Evolutionary conservation across 2,329 filamentous ascomycete species (phyloP).

Genomic region (Aspergillus calidoustus): DNA sequence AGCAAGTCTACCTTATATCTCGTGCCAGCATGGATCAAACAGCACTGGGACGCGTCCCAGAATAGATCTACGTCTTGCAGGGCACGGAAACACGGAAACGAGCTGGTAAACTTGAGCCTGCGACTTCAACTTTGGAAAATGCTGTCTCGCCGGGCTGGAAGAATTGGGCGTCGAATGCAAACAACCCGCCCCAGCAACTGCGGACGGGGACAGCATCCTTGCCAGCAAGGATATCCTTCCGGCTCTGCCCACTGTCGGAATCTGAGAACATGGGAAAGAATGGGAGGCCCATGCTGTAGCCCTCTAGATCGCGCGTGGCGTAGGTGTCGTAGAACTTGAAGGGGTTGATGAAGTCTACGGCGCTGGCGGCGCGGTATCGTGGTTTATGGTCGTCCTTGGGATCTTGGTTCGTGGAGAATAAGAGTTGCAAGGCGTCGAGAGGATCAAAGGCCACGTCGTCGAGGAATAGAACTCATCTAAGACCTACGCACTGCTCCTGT

Average conservation of each 20-base stretch:
- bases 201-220: constrained; percentile 66
- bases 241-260: constrained; percentile 53
- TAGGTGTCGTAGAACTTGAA: constrained; percentile 79
- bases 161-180: constrained; percentile 51
- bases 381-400: constrained; percentile 54
- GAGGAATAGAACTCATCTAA: constrained; percentile 59
- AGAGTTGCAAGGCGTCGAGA: constrained; percentile 60
- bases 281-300: constrained; percentile 68
- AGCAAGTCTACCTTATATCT: neutral
- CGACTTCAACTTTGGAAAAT: neutral
- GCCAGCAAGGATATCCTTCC: constrained; percentile 64
- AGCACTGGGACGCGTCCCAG: constrained; percentile 69
- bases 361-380: constrained; percentile 71
- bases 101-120: constrained; percentile 43
- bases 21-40: constrained; percentile 52
- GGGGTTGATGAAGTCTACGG: constrained; percentile 71
- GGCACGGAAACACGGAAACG: constrained; percentile 64
- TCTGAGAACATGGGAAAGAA: constrained; percentile 73
- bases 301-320: constrained; percentile 71
- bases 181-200: constrained; percentile 79
- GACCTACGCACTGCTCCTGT: too few species aligned
- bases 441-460: constrained; percentile 71
- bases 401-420: constrained; percentile 61
- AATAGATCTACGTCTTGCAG: constrained; percentile 58
- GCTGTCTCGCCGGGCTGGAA: constrained; percentile 37